phyloP scores from a whole-genome alignment of 768 basidiomycete genomes.

The Coprinopsis marcescibilis region DNA sequence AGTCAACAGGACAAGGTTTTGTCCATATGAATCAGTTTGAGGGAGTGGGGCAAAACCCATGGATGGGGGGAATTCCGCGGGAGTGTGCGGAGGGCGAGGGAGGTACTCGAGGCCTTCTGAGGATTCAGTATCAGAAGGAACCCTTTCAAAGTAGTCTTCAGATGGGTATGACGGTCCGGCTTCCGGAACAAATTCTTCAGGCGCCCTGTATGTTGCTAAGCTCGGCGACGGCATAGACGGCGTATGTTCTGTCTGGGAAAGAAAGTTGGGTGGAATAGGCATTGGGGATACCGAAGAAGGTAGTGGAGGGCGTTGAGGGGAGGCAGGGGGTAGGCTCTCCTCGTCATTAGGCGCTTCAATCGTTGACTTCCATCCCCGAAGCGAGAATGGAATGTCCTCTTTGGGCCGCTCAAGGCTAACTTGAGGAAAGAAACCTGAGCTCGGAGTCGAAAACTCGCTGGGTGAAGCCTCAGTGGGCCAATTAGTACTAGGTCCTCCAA shows the following conservation, averaged over 20 bases:
- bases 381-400: conserved; percentile 26
- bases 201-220: neutral
- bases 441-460: neutral
- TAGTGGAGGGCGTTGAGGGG: neutral
- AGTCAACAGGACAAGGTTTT: neutral
- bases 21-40: neutral
- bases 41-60: neutral
- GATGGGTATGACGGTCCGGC: neutral
- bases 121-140: neutral
- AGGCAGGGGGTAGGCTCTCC: neutral
- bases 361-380: conserved; percentile 14
- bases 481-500: neutral
- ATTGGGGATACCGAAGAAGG: neutral
- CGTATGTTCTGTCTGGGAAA: neutral
- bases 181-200: neutral
- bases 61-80: neutral
- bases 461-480: neutral
- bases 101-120: neutral
- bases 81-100: neutral
- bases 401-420: conserved; percentile 24
- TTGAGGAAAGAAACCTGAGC: conserved; percentile 23
- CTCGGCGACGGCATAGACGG: neutral
- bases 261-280: neutral
- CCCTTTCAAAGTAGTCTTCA: neutral
- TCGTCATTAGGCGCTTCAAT: neutral